Evolutionary conservation across 2,329 filamentous ascomycete genomes (phyloP).

Genomic region (Cryphonectria carpinicola): DNA sequence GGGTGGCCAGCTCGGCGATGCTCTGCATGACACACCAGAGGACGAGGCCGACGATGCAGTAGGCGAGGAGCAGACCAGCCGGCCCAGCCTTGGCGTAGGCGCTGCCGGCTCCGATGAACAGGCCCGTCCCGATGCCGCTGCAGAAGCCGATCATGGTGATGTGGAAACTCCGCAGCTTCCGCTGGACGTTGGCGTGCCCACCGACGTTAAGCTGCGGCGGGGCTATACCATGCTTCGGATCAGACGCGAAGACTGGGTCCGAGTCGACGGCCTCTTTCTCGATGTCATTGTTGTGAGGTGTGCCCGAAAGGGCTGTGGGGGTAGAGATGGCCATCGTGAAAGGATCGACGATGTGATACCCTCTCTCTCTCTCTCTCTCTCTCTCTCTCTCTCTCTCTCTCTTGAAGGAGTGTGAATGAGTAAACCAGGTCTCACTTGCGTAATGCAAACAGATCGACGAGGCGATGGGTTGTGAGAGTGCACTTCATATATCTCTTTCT

Average conservation of each 20-base stretch:
- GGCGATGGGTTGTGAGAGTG: background rate
- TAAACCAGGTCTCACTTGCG: background rate
- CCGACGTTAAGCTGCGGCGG: constrained; percentile 29
- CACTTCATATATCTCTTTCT: background rate
- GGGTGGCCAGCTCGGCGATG: constrained; percentile 30
- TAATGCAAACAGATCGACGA: background rate
- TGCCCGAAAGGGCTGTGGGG: constrained; percentile 2
- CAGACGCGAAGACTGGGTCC: constrained; percentile 26
- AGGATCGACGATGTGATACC: background rate
- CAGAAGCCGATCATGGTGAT: constrained; percentile 31
- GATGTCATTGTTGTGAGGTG: constrained; percentile 16
- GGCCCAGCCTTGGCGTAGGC: constrained; percentile 30
- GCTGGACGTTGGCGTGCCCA: constrained; percentile 28
- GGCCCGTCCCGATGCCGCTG: constrained; percentile 30
- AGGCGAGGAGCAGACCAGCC: constrained; percentile 27
- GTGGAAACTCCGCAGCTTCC: constrained; percentile 28
- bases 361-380: background rate
- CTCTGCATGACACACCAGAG: constrained; percentile 30
- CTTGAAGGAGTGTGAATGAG: background rate
- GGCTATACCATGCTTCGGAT: constrained; percentile 20
- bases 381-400: background rate
- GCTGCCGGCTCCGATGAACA: constrained; percentile 30
- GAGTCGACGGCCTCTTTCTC: constrained; percentile 26
- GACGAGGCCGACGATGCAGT: constrained; percentile 27
- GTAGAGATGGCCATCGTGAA: constrained; percentile 19